Evolutionary conservation across 805 yeast species (phyloP).

Genomic region (Wickerhamomyces strasburgensis): DNA sequence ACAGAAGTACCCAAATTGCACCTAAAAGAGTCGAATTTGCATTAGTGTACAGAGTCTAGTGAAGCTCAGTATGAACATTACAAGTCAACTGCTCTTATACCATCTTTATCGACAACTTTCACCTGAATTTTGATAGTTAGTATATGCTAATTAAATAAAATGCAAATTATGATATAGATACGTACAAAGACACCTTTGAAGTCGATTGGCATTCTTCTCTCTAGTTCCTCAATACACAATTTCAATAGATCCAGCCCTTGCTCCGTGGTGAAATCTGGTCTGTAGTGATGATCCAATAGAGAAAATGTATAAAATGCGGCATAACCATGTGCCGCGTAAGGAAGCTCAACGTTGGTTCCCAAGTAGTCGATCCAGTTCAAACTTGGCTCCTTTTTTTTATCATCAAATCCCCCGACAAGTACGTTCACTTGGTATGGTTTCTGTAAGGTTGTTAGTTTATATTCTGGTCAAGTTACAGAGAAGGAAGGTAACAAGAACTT

Average conservation of each 20-base stretch:
- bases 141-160: neutral
- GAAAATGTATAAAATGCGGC: slow-evolving; percentile 96
- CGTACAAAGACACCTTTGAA: slow-evolving; percentile 71
- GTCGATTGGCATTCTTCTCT: slow-evolving; percentile 85
- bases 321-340: slow-evolving; percentile 97
- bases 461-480: slow-evolving; percentile 1
- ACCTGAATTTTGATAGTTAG: slow-evolving; percentile 24
- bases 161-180: slow-evolving; percentile 5
- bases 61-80: too few species aligned
- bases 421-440: slow-evolving; percentile 94
- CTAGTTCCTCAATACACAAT: slow-evolving; percentile 71
- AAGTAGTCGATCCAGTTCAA: slow-evolving; percentile 90
- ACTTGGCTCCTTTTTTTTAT: slow-evolving; percentile 50
- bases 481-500: slow-evolving; percentile 12
- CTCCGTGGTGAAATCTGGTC: slow-evolving; percentile 64
- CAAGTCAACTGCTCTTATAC: slow-evolving; percentile 40
- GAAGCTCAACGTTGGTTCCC: slow-evolving; percentile 86
- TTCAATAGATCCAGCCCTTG: slow-evolving; percentile 76
- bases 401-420: slow-evolving; percentile 81
- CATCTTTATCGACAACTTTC: slow-evolving; percentile 61
- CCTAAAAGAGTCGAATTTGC: too few species aligned
- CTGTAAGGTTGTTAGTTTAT: slow-evolving; percentile 18
- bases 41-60: neutral
- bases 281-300: slow-evolving; percentile 84
- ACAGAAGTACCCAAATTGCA: too few species aligned